These are phyloP conservation scores for Viridothelium virens DNA, from an alignment of 495 filamentous ascomycete genomes.

Conservation along the genomic window DNA sequence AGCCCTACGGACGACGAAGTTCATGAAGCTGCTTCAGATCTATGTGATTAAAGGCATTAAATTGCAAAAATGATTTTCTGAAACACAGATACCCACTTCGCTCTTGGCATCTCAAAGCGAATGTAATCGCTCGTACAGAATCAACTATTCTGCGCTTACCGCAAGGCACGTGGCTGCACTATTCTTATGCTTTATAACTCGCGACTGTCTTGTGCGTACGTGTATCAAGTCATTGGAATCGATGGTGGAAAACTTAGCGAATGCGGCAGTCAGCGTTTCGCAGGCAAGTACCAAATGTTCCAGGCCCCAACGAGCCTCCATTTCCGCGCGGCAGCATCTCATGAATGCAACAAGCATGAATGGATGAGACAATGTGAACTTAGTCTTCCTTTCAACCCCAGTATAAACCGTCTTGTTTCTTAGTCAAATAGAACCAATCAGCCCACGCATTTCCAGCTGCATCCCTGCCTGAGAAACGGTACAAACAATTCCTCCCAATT, in stretches of 20 bases:
- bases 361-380: neutral
- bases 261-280: no score
- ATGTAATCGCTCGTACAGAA: no score
- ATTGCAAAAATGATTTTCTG: neutral
- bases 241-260: no score
- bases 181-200: no score
- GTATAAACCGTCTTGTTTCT: neutral
- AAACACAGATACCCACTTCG: neutral
- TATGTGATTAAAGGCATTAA: neutral
- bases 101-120: neutral
- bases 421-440: neutral
- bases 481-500: constrained; percentile 36
- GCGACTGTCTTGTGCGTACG: no score
- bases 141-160: no score
- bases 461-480: constrained; percentile 57
- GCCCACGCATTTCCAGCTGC: constrained; percentile 45
- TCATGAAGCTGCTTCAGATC: constrained; percentile 37
- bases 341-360: neutral
- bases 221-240: no score
- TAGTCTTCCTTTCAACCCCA: neutral
- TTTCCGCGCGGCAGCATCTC: no score
- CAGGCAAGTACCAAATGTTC: no score
- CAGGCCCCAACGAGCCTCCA: no score
- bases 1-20: constrained; percentile 61
- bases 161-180: no score